A percentile compares a stretch with the other conserved stretches of the same genome.
Conservation (phyloP, 805 yeast genomes). For the Yamadazyma ubonensis region DNA sequence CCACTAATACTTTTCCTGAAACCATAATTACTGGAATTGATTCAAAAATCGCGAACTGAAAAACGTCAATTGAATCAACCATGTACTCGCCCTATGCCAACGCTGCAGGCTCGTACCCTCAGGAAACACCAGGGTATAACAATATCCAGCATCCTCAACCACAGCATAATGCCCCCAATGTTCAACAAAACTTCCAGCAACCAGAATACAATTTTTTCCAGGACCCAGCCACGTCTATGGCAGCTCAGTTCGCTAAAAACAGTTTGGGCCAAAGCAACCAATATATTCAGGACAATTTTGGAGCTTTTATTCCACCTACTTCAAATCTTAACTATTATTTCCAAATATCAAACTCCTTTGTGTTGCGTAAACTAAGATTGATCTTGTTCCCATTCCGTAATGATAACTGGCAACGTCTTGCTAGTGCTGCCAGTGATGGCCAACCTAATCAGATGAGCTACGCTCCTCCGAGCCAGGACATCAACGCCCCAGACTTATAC, state of each 20-base stretch:
- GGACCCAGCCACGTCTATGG: slow-evolving; percentile 81
- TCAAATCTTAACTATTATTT: slow-evolving; percentile 78
- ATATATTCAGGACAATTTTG: slow-evolving; percentile 71
- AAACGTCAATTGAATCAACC: background rate
- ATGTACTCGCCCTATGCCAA: slow-evolving; percentile 44
- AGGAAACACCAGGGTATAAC: slow-evolving; percentile 5
- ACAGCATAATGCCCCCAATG: slow-evolving; percentile 19
- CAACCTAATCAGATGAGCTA: slow-evolving; percentile 27
- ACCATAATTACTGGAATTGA: slow-evolving; percentile 17
- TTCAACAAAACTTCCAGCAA: slow-evolving; percentile 1
- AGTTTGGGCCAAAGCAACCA: slow-evolving; percentile 82
- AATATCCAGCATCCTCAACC: slow-evolving; percentile 35
- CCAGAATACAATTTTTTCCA: slow-evolving; percentile 49
- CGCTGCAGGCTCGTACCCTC: slow-evolving; percentile 9
- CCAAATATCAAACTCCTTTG: slow-evolving; percentile 88
- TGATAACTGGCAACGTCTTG: slow-evolving; percentile 73
- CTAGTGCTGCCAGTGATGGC: slow-evolving; percentile 19
- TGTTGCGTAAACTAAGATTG: slow-evolving; percentile 65
- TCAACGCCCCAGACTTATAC: slow-evolving; percentile 94
- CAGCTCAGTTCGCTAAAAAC: slow-evolving; percentile 82
- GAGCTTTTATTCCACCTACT: slow-evolving; percentile 47
- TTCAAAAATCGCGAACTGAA: background rate
- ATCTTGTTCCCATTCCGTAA: slow-evolving; percentile 85
- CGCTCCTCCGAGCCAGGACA: slow-evolving; percentile 80
- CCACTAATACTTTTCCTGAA: slow-evolving; percentile 80